Base-by-base conservation (phyloP, 352 stramenopile genomes). In the Globisporangium ultimum region DNA sequence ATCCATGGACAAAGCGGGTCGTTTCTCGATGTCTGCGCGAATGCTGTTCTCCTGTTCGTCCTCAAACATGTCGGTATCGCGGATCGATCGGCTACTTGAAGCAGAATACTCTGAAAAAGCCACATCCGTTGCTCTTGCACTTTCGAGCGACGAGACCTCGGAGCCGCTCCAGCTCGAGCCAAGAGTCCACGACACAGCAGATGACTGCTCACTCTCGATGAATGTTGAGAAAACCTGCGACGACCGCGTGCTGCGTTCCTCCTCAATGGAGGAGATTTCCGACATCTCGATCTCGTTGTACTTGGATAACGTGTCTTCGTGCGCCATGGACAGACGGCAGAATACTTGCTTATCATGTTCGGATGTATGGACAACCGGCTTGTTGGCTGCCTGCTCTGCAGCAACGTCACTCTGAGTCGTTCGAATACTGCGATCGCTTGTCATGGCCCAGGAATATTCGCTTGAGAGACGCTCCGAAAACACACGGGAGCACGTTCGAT, bases 161-260 rank as follows among this genome's bases (percentile, higher is more conserved):
- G 52, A 58, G 38, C 52, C 52, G 10, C 52, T 58, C 52, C 52
- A 58, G n/a, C 52, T 58, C 20, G 52, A 58, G 38, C 40, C 22
- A 21, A 48, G 38, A 9, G 52, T 18, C 52, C 52, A 58, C 21
- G 52, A 58, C 6, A 41, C 38, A 11, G 8, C 38, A 8, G 52
- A 58, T 7, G 52, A 36, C 38, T 15, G 21, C 13, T 58, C 52
- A 17, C 52, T 58, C 38, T 36, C 40, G 38, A 58, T 21, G 22
- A 48, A 49, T 15, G 52, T 49, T n/a, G 38, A 48, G 38, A 49
- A 58, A 22, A 58, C 20, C 21, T 48, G 38, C 8, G 38, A 58
- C 38, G 52, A 58, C 20, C 14, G 3, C 15, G 41, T 10, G 38
- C 13, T 38, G 21, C 17, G 9, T 38, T 21, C 36, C 8, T 21